phyloP scores from a whole-genome alignment of 1,284 basidiomycete genomes.

The Leccinum fallax region DNA sequence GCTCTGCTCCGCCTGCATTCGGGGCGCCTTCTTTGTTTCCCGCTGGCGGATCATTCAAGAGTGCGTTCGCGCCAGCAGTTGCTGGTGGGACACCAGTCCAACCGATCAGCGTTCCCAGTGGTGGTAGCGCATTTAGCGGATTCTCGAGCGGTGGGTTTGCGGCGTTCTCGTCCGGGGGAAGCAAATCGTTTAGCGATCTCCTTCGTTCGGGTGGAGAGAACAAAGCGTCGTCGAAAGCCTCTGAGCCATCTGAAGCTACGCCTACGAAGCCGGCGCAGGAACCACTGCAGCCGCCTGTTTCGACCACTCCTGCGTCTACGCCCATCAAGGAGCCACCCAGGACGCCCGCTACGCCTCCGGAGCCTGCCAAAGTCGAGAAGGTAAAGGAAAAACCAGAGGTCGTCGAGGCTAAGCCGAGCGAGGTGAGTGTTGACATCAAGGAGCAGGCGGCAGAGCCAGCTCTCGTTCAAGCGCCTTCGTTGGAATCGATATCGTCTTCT shows the following conservation, averaged over 20 bases:
- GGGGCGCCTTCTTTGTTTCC: constrained; percentile 27
- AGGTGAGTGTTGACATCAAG: constrained; percentile 6
- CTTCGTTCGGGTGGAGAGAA: constrained; percentile 35
- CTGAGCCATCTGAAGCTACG: constrained; percentile 12
- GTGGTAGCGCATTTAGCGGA: constrained; percentile 20
- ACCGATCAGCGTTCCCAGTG: constrained; percentile 1
- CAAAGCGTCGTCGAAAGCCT: not conserved
- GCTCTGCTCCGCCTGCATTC: constrained; percentile 38
- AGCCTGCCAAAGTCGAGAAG: not conserved
- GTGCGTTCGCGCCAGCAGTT: constrained; percentile 12
- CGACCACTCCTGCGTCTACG: constrained; percentile 20
- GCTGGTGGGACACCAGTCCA: constrained; percentile 5
- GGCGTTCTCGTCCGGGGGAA: constrained; percentile 33
- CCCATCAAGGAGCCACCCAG: constrained; percentile 16
- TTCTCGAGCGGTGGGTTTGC: constrained; percentile 33
- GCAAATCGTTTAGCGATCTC: constrained; percentile 45
- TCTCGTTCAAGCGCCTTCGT: constrained; percentile 19
- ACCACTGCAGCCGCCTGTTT: constrained; percentile 1
- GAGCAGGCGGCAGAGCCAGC: constrained; percentile 7
- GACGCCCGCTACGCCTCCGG: not conserved
- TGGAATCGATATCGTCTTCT: constrained; percentile 32
- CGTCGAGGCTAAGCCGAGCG: constrained; percentile 5
- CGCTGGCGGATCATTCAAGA: constrained; percentile 13
- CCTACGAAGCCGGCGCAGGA: constrained; percentile 12
- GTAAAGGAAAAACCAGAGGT: not conserved